A percentile compares a stretch with the other conserved stretches of the same genome.
These are phyloP conservation scores for Peterozyma xylosa DNA, from an alignment of 805 yeast genomes.

Conservation along the genomic window DNA sequence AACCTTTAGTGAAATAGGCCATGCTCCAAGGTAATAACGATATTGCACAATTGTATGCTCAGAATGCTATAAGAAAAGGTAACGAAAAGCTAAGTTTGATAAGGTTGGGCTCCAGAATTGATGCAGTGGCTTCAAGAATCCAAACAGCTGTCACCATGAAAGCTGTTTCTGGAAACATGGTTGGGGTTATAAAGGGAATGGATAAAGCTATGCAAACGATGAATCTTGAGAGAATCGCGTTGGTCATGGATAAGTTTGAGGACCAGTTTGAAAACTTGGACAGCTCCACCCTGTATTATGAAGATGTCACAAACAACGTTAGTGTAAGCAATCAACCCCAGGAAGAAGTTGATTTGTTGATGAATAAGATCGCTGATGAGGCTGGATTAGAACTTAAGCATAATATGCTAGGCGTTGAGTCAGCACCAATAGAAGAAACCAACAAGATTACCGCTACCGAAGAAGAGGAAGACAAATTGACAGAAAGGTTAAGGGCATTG, in stretches of 20 bases:
- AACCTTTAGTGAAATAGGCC: conserved; percentile 32
- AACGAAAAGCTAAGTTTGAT: conserved; percentile 79
- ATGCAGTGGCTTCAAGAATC: conserved; percentile 91
- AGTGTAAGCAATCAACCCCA: conserved; percentile 89
- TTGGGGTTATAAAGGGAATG: conserved; percentile 90
- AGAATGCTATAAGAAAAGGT: conserved; percentile 88
- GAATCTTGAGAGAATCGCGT: conserved; percentile 88
- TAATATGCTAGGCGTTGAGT: conserved; percentile 51
- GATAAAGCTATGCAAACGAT: conserved; percentile 91
- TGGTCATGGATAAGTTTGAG: conserved; percentile 97
- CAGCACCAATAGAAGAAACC: conserved; percentile 32
- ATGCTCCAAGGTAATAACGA: conserved; percentile 80
- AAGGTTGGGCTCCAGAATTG: conserved; percentile 81
- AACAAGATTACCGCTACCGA: conserved; percentile 30
- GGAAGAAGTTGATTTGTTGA: conserved; percentile 85
- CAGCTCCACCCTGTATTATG: conserved; percentile 89
- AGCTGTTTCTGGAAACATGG: conserved; percentile 89
- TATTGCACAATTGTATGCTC: conserved; percentile 90
- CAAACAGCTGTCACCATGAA: conserved; percentile 99
- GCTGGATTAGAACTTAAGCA: conserved; percentile 93
- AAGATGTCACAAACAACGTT: conserved; percentile 79
- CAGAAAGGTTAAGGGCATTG: conserved; percentile 83
- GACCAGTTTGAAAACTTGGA: conserved; percentile 93
- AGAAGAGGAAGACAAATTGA: conserved; percentile 80
- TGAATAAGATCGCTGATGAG: conserved; percentile 93